Percentiles rank a stretch among this genome's conserved stretches.
phyloP scores from a whole-genome alignment of 2,329 filamentous ascomycete species.

The Sclerotiophoma versabilis region DNA sequence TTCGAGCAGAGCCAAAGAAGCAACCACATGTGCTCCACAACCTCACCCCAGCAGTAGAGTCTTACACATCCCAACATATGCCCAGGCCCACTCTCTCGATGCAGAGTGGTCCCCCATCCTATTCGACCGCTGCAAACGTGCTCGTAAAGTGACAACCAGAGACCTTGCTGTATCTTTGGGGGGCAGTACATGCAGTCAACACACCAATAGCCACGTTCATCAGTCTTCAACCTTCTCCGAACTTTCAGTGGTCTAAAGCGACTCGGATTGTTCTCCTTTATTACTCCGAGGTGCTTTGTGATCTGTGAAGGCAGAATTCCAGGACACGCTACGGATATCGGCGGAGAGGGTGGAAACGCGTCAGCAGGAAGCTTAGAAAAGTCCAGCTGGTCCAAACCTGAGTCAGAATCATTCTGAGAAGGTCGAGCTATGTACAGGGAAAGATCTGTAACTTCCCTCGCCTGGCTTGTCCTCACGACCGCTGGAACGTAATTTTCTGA shows the following conservation, averaged over 20 bases:
- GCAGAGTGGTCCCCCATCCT: constrained; percentile 72
- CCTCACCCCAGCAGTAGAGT: constrained; percentile 80
- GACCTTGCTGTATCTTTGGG: constrained; percentile 54
- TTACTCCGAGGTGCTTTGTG: constrained; percentile 31
- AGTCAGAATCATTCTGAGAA: neutral
- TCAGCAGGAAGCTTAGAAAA: constrained; percentile 33
- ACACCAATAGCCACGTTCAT: constrained; percentile 82
- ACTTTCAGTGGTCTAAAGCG: constrained; percentile 48
- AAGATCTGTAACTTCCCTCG: neutral
- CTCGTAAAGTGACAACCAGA: constrained; percentile 69
- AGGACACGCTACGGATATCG: constrained; percentile 28
- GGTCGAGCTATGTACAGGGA: neutral
- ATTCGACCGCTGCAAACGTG: constrained; percentile 65
- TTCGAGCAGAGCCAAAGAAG: constrained; percentile 76
- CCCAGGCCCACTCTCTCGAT: constrained; percentile 42
- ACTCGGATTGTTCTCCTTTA: constrained; percentile 38
- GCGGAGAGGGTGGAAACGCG: constrained; percentile 35
- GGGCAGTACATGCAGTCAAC: constrained; percentile 67
- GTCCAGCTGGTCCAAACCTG: neutral
- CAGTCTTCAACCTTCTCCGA: constrained; percentile 58
- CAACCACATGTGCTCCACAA: constrained; percentile 76
- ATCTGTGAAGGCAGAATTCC: constrained; percentile 37
- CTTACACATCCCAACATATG: constrained; percentile 57
- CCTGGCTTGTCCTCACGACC: neutral
- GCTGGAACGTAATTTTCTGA: neutral